phyloP scores from a whole-genome alignment of 2,329 filamentous ascomycete species.

The Ophiostoma piceae region DNA sequence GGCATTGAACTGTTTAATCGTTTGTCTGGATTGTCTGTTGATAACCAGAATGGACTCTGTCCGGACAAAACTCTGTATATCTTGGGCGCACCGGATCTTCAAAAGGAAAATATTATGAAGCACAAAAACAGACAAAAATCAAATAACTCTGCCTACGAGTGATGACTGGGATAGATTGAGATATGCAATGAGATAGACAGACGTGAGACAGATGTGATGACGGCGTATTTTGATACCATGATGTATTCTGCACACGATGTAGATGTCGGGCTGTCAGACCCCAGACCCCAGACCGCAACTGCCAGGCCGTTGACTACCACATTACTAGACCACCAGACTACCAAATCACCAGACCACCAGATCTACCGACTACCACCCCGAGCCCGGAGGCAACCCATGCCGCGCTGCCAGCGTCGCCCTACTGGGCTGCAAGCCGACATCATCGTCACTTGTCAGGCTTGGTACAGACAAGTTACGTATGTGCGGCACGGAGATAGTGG shows the following conservation, averaged over 20 bases:
- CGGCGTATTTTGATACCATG: not conserved
- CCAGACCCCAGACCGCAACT: too few species aligned
- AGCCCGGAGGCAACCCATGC: slow-evolving; percentile 1
- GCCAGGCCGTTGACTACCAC: too few species aligned
- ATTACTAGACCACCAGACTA: too few species aligned
- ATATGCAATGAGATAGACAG: too few species aligned
- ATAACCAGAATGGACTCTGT: slow-evolving; percentile 15
- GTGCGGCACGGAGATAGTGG: slow-evolving; percentile 5
- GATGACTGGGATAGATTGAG: not conserved
- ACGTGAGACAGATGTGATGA: not conserved
- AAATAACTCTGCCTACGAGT: slow-evolving; percentile 3
- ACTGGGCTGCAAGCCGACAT: not conserved
- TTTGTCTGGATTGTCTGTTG: slow-evolving; percentile 11
- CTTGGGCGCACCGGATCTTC: slow-evolving; percentile 26
- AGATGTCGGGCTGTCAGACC: not conserved
- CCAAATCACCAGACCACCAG: too few species aligned
- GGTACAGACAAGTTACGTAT: not conserved
- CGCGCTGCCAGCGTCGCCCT: not conserved
- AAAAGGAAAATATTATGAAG: slow-evolving; percentile 20
- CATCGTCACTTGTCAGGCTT: not conserved
- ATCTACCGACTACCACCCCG: too few species aligned
- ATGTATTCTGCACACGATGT: not conserved
- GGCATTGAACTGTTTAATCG: slow-evolving; percentile 13
- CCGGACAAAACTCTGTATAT: slow-evolving; percentile 20
- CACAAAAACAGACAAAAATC: slow-evolving; percentile 22